phyloP scores from a whole-genome alignment of 768 basidiomycete species.

The Gyrodon lividus region DNA sequence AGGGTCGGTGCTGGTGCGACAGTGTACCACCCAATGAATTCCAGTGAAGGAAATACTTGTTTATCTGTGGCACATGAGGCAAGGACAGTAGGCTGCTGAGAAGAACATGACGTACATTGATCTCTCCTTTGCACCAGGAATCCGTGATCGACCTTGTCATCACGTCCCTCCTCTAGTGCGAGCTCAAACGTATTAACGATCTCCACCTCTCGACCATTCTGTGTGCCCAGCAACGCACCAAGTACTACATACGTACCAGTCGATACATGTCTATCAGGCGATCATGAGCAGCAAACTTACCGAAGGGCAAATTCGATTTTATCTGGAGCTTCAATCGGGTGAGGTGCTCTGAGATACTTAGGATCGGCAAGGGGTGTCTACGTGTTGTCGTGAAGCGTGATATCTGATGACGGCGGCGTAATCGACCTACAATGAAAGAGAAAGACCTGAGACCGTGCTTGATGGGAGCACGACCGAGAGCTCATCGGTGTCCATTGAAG shows the following conservation, averaged over 20 bases:
- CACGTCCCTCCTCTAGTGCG: conserved; percentile 53
- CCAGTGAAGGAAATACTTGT: conserved; percentile 96
- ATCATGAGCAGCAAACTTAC: conserved; percentile 39
- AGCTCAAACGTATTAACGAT: conserved; percentile 97
- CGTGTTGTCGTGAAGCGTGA: conserved; percentile 18
- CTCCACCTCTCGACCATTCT: conserved; percentile 92
- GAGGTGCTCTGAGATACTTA: conserved; percentile 95
- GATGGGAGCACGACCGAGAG: conserved; percentile 71
- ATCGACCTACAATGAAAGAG: conserved; percentile 64
- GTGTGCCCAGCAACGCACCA: conserved; percentile 91
- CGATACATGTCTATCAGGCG: neutral
- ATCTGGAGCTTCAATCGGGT: conserved; percentile 81
- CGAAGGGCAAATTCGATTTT: conserved; percentile 58
- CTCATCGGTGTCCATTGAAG: conserved; percentile 78
- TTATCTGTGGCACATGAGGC: conserved; percentile 60
- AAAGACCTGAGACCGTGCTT: conserved; percentile 69
- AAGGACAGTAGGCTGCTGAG: neutral
- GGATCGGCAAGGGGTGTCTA: conserved; percentile 94
- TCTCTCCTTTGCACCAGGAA: conserved; percentile 83
- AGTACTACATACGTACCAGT: conserved; percentile 55
- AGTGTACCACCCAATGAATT: conserved; percentile 98
- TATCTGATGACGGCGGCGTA: neutral
- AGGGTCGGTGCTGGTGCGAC: conserved; percentile 72
- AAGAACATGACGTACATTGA: conserved; percentile 60
- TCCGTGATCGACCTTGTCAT: conserved; percentile 68